Conservation (phyloP, 2,329 filamentous ascomycete genomes). For the Dothideomycetes sp. region DNA sequence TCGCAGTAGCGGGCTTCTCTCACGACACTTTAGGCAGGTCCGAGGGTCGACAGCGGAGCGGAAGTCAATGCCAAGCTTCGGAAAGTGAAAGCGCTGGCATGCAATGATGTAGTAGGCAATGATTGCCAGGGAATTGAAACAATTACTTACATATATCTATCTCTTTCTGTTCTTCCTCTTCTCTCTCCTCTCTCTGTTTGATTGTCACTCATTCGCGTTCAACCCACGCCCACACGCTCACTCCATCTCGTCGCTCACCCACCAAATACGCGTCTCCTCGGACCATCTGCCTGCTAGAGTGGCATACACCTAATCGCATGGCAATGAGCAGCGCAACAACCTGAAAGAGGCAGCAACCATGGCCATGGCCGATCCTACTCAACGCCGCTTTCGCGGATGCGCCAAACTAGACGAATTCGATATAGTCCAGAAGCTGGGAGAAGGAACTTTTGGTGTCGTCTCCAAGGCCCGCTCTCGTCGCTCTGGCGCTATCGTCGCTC, state of each 20-base stretch:
- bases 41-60: no score
- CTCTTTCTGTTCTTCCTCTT: no score
- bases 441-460: slow-evolving; percentile 95
- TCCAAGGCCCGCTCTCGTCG: slow-evolving; percentile 75
- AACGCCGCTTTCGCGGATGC: slow-evolving; percentile 67
- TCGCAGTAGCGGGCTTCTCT: no score
- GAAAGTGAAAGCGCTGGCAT: no score
- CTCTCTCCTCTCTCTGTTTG: neutral
- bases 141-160: no score
- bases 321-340: slow-evolving; percentile 4
- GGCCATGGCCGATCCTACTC: slow-evolving; percentile 36
- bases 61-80: no score
- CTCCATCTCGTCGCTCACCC: neutral
- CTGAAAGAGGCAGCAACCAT: neutral
- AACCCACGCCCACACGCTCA: no score
- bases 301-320: neutral
- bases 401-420: slow-evolving; percentile 75
- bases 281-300: neutral
- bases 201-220: neutral
- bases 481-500: slow-evolving; percentile 65
- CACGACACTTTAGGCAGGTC: no score
- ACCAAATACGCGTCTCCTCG: neutral
- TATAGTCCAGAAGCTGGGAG: slow-evolving; percentile 69
- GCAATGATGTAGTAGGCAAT: neutral
- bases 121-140: no score